Evolutionary conservation across 371 early-diverging fungal species (phyloP).

Genomic region (Chytridium lagenaria): DNA sequence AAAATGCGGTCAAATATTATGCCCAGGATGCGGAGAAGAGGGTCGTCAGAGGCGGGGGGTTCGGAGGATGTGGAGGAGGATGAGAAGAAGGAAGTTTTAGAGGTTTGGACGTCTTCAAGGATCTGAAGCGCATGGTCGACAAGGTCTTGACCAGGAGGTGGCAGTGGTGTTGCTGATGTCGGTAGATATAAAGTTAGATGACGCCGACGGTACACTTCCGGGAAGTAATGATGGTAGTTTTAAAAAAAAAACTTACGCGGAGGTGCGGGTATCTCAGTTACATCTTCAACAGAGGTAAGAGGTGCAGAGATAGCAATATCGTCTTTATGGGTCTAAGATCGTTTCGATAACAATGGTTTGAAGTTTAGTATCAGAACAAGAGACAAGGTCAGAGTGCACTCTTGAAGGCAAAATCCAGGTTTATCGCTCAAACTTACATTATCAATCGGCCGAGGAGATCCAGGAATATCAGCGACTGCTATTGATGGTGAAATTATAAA

Average conservation of each 20-base stretch:
- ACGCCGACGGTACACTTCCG: neutral
- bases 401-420: too few species aligned
- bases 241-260: neutral
- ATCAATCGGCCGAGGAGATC: too few species aligned
- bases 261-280: neutral
- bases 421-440: too few species aligned
- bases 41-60: neutral
- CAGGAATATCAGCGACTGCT: too few species aligned
- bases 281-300: neutral
- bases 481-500: too few species aligned
- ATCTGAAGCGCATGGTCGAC: constrained; percentile 4
- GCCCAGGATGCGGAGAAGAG: neutral
- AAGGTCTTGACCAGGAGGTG: constrained; percentile 18
- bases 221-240: neutral
- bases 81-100: neutral
- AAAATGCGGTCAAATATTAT: neutral
- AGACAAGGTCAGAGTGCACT: too few species aligned
- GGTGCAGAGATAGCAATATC: constrained; percentile 3
- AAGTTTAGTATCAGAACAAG: too few species aligned
- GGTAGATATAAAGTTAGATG: neutral
- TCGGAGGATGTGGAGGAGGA: neutral
- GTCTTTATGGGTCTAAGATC: neutral
- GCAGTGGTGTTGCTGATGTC: constrained; percentile 1
- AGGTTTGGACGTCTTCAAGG: neutral
- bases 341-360: too few species aligned